Percentiles rank a stretch among this genome's conserved stretches.
These are phyloP conservation scores for Teratosphaeriaceae sp. DNA, from an alignment of 2,329 filamentous ascomycete genomes.

Conservation along the genomic window DNA sequence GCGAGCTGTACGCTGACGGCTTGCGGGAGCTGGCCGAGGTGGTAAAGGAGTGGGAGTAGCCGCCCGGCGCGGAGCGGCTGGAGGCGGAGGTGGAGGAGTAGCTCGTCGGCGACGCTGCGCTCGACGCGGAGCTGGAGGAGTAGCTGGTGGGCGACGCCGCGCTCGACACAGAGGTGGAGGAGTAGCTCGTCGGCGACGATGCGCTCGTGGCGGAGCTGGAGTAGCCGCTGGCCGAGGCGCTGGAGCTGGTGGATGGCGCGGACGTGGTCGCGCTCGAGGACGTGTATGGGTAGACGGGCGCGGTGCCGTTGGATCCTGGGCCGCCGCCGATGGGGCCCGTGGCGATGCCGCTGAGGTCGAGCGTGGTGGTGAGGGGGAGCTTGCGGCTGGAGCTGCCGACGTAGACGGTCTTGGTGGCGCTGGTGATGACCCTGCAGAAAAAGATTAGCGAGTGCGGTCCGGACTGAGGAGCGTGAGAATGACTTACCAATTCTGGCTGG, in stretches of 20 bases:
- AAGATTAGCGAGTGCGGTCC: constrained; percentile 1
- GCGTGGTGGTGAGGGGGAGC: constrained; percentile 39
- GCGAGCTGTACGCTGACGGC: constrained; percentile 3
- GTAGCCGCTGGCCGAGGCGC: background rate
- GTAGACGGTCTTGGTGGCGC: constrained; percentile 52
- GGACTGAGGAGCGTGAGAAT: background rate
- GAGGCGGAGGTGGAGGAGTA: constrained; percentile 1
- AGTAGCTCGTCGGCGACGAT: background rate
- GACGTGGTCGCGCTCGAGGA: background rate
- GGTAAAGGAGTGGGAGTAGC: constrained; percentile 1
- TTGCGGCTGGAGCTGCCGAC: constrained; percentile 55
- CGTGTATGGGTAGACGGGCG: background rate
- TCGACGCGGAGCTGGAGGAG: background rate
- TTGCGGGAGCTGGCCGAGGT: background rate
- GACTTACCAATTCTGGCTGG: constrained; percentile 67
- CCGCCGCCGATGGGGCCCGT: background rate
- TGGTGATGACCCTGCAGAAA: constrained; percentile 44
- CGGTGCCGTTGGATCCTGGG: background rate
- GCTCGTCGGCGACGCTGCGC: background rate
- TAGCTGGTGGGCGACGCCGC: background rate
- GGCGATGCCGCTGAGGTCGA: constrained; percentile 9
- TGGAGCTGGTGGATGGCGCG: background rate
- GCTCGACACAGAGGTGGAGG: background rate
- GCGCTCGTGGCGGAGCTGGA: background rate
- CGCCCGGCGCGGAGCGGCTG: background rate